Evolutionary conservation across 2,329 filamentous ascomycete species (phyloP).

Genomic region (Pseudocercospora musae): DNA sequence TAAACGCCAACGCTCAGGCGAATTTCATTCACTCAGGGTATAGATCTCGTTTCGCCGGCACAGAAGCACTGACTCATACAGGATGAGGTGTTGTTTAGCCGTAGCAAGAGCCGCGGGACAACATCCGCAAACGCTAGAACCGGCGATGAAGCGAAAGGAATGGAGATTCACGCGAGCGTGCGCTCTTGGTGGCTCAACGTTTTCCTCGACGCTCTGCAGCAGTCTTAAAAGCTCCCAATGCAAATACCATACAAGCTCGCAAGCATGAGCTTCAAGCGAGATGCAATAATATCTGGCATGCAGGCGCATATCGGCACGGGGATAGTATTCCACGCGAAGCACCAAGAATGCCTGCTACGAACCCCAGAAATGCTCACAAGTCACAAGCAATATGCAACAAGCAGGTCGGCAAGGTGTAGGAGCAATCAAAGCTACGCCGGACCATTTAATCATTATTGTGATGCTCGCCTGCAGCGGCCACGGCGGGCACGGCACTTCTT

Average conservation of each 20-base stretch:
- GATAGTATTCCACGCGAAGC: slow-evolving; percentile 22
- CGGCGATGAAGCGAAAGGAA: slow-evolving; percentile 3
- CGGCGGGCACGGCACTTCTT: slow-evolving; percentile 6
- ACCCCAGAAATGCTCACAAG: slow-evolving; percentile 10
- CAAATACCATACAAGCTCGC: slow-evolving; percentile 6
- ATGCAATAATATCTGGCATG: slow-evolving; percentile 17
- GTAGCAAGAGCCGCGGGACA: slow-evolving; percentile 20
- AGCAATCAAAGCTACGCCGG: slow-evolving; percentile 11
- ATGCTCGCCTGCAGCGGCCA: slow-evolving; percentile 18
- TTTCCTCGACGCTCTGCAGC: slow-evolving; percentile 2
- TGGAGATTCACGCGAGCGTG: slow-evolving; percentile 9
- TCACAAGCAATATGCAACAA: slow-evolving; percentile 5
- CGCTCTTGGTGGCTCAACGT: slow-evolving; percentile 21
- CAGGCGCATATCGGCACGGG: slow-evolving; percentile 24
- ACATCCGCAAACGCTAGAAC: slow-evolving; percentile 13
- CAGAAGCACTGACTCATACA: not conserved
- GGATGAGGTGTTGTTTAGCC: slow-evolving; percentile 13
- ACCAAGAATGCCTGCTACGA: slow-evolving; percentile 9
- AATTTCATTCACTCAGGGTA: not conserved
- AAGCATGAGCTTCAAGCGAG: slow-evolving; percentile 20
- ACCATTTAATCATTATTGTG: slow-evolving; percentile 5
- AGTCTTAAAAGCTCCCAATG: slow-evolving; percentile 7
- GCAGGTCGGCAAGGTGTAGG: slow-evolving; percentile 1
- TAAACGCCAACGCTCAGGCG: not conserved
- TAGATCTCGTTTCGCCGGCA: not conserved